Base-by-base conservation (phyloP, 306 rosid genomes). In the Rosa persica region DNA sequence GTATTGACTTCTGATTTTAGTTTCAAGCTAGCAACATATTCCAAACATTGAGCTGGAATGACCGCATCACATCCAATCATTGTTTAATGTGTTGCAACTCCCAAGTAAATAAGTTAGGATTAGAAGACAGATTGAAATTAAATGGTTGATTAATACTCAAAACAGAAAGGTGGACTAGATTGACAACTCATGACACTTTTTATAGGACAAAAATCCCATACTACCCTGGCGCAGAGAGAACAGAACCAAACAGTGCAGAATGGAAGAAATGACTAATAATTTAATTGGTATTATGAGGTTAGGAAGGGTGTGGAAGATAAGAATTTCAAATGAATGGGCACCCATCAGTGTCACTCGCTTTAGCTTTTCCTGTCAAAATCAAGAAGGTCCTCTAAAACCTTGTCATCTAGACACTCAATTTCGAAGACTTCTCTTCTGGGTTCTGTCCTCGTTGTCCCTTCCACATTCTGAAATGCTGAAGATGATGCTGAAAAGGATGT, bases 381-480 rank as follows among this genome's bases (percentile, higher is more conserved):
- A 20, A 90, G 88, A 78, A 90, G 96, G 46, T 90, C 96, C 48
- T 93, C 94, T 49, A 90, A 76, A 82, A 90, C 73, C 30, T 84
- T 85, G 20, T 90, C 91, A 75, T 93, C 96, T 57, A 89, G 77
- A 67, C 74, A 93, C 87, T 89, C 91, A 44, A 90, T 87, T 27
- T 86, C 90, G 1, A 90, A 19, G 40, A 93, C 92, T 70, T 80
- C 81, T 74, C 67, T 83, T 46, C 42, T 85, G 25, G 12, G 36
- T 70, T 81, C 65, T 4, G 46, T 70, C 66, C 43, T 40, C 5
- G 38, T 22, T 4, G 30, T 72, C 15, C 36, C 44, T 46, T 39
- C 57, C 5, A 15, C 68, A 11, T 61, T 72, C 17, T 44, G 52
- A 19, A 40, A 79, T 11, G 27, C 22, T 6, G 78, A 77, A 61